phyloP scores from a whole-genome alignment of 1,284 basidiomycete species.

The Microbotryum lychnidis-dioicae region DNA sequence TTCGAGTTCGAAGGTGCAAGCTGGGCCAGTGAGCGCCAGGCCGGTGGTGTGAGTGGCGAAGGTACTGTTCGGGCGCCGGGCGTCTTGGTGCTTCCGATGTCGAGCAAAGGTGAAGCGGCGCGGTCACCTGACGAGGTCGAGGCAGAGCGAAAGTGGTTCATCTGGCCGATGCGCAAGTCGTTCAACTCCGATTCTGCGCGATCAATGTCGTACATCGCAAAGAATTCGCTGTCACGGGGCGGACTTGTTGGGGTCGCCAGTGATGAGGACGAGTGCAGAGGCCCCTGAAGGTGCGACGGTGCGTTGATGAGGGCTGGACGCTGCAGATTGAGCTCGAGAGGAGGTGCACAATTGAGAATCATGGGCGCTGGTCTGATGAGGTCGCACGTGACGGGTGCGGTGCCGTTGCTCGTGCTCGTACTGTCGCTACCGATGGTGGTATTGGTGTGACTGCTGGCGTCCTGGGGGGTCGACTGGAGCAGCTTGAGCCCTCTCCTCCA shows the following conservation, averaged over 20 bases:
- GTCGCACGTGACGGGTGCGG: neutral
- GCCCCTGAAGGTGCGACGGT: neutral
- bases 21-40: neutral
- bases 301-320: neutral
- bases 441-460: neutral
- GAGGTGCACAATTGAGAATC: neutral
- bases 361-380: neutral
- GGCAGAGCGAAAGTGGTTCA: neutral
- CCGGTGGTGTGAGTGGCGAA: neutral
- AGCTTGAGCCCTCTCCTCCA: neutral
- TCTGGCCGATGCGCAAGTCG: neutral
- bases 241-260: neutral
- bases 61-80: neutral
- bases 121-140: neutral
- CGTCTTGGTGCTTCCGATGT: neutral
- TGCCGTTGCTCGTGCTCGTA: slow-evolving; percentile 9
- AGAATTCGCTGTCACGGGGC: neutral
- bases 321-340: neutral
- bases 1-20: neutral
- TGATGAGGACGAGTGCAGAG: neutral
- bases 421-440: slow-evolving; percentile 4
- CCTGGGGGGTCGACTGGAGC: neutral
- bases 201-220: neutral
- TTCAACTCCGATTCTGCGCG: neutral
- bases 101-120: neutral